Percentiles rank a stretch among this genome's conserved stretches.
phyloP scores from a whole-genome alignment of 257 asterid species.

The Phtheirospermum japonicum region DNA sequence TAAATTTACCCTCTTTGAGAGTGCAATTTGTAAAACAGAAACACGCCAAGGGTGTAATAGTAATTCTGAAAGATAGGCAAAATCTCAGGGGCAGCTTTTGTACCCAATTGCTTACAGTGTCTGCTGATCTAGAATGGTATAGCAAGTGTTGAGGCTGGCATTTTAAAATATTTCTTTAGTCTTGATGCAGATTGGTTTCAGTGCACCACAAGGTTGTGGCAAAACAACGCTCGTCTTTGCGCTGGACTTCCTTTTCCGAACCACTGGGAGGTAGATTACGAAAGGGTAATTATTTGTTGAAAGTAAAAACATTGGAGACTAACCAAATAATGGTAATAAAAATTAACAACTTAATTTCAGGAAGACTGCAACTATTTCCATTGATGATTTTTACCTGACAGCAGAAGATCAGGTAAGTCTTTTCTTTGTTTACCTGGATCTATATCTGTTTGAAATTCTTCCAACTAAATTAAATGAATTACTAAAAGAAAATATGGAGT shows the following conservation, averaged over 20 bases:
- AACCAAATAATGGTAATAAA: conserved; percentile 36
- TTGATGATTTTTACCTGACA: conserved; percentile 95
- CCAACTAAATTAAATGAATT: background rate
- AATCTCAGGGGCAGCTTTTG: background rate
- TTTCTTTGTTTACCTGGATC: background rate
- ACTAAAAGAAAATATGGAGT: too few species aligned
- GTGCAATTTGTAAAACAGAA: background rate
- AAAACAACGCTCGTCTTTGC: conserved; percentile 97
- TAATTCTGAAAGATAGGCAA: background rate
- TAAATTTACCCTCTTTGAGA: background rate
- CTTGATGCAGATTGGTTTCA: conserved; percentile 86
- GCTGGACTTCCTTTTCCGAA: conserved; percentile 69
- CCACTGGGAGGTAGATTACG: conserved; percentile 83
- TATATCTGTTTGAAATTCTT: background rate
- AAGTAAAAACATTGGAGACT: conserved; percentile 19
- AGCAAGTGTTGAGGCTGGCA: conserved; percentile 21
- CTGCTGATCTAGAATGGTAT: background rate
- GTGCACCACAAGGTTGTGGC: conserved; percentile 99
- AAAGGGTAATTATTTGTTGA: conserved; percentile 40
- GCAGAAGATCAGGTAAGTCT: conserved; percentile 77
- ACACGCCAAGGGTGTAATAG: background rate
- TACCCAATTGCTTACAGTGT: background rate
- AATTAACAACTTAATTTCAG: conserved; percentile 51
- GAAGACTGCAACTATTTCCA: conserved; percentile 80
- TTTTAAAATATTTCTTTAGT: conserved; percentile 18